Base-by-base conservation (phyloP, 176 grass and related monocot genomes). In the Oryza punctata region DNA sequence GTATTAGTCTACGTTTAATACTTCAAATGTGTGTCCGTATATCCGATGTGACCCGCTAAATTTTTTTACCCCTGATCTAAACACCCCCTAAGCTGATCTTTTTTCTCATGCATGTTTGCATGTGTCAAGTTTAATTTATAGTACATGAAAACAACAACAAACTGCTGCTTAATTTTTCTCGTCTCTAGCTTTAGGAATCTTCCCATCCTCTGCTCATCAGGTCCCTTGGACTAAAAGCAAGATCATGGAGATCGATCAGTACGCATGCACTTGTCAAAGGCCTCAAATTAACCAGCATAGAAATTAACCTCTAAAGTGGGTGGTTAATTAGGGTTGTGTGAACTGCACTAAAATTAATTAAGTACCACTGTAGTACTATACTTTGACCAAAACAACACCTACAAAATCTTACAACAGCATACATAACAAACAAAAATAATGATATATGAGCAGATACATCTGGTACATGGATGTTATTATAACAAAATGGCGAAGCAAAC, bases 211-310 rank as follows among this genome's bases (percentile, higher is more conserved):
- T 35, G 33, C 33, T 35, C 33, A 46, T 72, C 21, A 37, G 19
- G 72, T 72, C 25, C 19, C 50, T 85, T 65, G 16, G 41, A 54
- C 78, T 41, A 38, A 41, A 72, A 43, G 70, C 77, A 80, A 70
- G 29, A 19, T 37, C 64, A 8, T 46, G 54, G 54, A 41, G 37
- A 38, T 38, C 37, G 24, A 45, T 14, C 6, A 82, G 66, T 40
- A 67, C 54, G 7, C 7, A 68, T 57, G 21, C 37, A 8, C 37
- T 38, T 38, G 37, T 38, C 27, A 60, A 23, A 60, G 5, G 1
- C 52, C 10, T 64, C 67, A 37, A 4, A 64, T 23, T 7, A 78
- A 37, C n/a, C 37, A 38, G n/a, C n/a, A 21, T 18, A 66, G 11
- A 19, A 29, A 4, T 3, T 13, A 16, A 28, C 35, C 40, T 77